These are phyloP conservation scores for Arabis hirsuta DNA, from an alignment of 345 rosid species.

Conservation along the genomic window DNA sequence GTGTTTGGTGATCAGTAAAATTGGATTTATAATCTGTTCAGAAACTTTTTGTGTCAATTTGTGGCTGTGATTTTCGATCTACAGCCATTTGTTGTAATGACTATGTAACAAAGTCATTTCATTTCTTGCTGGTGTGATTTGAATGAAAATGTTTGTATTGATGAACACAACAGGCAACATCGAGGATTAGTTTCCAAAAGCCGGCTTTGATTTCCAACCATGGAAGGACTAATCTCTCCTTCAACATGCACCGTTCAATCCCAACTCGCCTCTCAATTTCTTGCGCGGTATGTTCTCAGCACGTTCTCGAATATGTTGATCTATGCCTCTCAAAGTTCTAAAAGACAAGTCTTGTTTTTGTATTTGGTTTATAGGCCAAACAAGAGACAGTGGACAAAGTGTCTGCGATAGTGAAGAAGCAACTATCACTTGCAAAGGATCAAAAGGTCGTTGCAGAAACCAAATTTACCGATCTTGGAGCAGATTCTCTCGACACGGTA, in stretches of 20 bases:
- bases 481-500: constrained; percentile 81
- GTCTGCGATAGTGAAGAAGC: constrained; percentile 64
- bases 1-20: not conserved
- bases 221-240: constrained; percentile 49
- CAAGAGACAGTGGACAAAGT: constrained; percentile 66
- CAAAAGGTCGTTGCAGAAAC: constrained; percentile 54
- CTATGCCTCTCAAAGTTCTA: not conserved
- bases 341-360: not conserved
- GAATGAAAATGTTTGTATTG: constrained; percentile 2
- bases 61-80: constrained; percentile 26
- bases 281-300: constrained; percentile 54
- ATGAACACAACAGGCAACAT: constrained; percentile 44
- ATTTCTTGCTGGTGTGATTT: not conserved
- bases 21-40: not conserved
- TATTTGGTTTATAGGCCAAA: constrained; percentile 54
- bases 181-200: constrained; percentile 46
- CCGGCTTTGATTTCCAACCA: constrained; percentile 39
- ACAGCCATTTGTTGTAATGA: not conserved
- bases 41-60: not conserved
- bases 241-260: constrained; percentile 38
- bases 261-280: constrained; percentile 57
- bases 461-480: constrained; percentile 66
- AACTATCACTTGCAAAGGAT: constrained; percentile 54
- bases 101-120: not conserved
- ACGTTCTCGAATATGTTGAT: not conserved